phyloP scores from a whole-genome alignment of 2,329 filamentous ascomycete species.

The Sclerotinia spermophila region DNA sequence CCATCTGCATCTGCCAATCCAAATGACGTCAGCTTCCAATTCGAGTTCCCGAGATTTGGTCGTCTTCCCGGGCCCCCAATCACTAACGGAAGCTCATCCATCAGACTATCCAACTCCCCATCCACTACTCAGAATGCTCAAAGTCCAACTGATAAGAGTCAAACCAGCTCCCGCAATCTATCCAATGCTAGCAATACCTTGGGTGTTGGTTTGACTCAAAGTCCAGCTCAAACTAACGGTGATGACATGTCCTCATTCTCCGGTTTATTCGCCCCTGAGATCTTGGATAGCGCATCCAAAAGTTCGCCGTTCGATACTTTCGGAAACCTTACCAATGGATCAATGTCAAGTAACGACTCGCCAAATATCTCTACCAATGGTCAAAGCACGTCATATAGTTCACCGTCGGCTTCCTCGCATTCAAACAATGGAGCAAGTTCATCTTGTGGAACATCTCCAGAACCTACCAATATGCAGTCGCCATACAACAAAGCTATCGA shows the following conservation, averaged over 20 bases:
- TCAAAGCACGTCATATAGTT: slow-evolving; percentile 56
- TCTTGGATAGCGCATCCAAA: slow-evolving; percentile 46
- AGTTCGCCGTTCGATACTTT: slow-evolving; percentile 41
- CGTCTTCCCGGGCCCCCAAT: slow-evolving; percentile 52
- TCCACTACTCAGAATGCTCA: slow-evolving; percentile 20
- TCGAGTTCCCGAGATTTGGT: slow-evolving; percentile 95
- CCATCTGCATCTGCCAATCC: slow-evolving; percentile 52
- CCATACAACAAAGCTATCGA: slow-evolving; percentile 62
- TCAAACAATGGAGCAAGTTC: slow-evolving; percentile 58
- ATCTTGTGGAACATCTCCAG: slow-evolving; percentile 73
- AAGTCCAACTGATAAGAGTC: slow-evolving; percentile 29
- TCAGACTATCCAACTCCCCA: slow-evolving; percentile 30
- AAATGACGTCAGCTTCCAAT: slow-evolving; percentile 80
- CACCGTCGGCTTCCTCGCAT: slow-evolving; percentile 60
- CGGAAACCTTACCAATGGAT: slow-evolving; percentile 44
- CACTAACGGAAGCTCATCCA: slow-evolving; percentile 18
- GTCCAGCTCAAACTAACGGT: slow-evolving; percentile 26
- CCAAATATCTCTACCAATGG: slow-evolving; percentile 36
- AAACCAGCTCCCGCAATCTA: slow-evolving; percentile 32
- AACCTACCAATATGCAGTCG: slow-evolving; percentile 69
- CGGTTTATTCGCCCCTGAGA: slow-evolving; percentile 56
- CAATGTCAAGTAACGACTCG: slow-evolving; percentile 41
- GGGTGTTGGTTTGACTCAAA: slow-evolving; percentile 32
- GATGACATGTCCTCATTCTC: slow-evolving; percentile 52
- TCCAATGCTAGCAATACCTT: slow-evolving; percentile 37